Base-by-base conservation (phyloP, 257 asterid genomes). In the Leptodermis oblonga region DNA sequence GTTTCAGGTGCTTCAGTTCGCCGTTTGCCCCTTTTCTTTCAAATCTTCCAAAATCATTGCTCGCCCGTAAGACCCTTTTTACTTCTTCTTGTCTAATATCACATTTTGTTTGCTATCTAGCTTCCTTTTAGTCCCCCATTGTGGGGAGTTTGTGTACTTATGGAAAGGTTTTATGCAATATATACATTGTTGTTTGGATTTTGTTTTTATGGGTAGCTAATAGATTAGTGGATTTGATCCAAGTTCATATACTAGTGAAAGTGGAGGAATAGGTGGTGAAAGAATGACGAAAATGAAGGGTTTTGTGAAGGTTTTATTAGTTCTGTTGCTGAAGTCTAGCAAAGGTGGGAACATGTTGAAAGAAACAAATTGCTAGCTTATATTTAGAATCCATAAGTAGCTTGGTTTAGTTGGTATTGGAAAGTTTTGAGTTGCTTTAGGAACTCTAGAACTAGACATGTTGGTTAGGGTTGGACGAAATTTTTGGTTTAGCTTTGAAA, bases 21-120 rank as follows among this genome's bases (percentile, higher is more conserved):
- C 96, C 25, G 91, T 90, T 81, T 93, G 96, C 80, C 97, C 99
- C 13, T 90, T 90, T 68, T 85, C 92, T 17, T 75, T 84, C 49
- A 67, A 81, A 58, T 91, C 73, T 43, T 87, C 96, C 67, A 87
- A 86, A 77, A 81, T 87, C 77, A 74, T 80, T 51, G 91, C 88
- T 45, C 81, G 88, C 71, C 97, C 99, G 98, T 93, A 77, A 76
- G 93, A 13, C 36, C 30, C 60, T 26, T 25, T 34, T 58, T 34
- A 52, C 22, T 59, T 7, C 4, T 51, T 42, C 8, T 20, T 18
- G 11, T 67, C 13, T 12, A 10, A 0, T 34, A 53, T 23, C 28
- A 26, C 53, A 15, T 49, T 4, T 4, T 28, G 7, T 41, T 68
- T 18, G 25, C 31, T 20, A 2, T 18, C 0, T 7, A 14, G 3